A percentile compares a stretch with the other conserved stretches of the same genome.
These are phyloP conservation scores for Candida sanyaensis DNA, from an alignment of 1,139 yeast genomes.

Conservation along the genomic window DNA sequence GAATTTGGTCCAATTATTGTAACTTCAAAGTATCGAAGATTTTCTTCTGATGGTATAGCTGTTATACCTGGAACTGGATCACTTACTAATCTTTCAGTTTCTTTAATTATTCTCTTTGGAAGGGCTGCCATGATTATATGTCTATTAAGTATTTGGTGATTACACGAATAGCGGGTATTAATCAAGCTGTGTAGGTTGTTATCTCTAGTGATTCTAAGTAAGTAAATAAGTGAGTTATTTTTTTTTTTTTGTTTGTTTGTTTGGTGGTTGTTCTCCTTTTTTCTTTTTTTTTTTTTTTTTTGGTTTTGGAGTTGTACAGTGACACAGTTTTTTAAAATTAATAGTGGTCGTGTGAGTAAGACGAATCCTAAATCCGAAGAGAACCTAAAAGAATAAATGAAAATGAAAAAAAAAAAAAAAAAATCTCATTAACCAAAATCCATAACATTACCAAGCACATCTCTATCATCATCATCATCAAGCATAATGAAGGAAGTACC, in stretches of 20 bases:
- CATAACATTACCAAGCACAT: conserved; percentile 16
- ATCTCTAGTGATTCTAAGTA: background rate
- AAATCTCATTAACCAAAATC: background rate
- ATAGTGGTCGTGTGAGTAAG: conserved; percentile 1
- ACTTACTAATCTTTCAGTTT: conserved; percentile 85
- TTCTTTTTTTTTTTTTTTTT: conserved; percentile 1
- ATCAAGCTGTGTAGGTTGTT: background rate
- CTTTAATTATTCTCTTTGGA: conserved; percentile 91
- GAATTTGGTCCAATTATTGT: conserved; percentile 88
- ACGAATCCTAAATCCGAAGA: background rate
- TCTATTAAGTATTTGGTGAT: background rate
- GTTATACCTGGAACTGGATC: conserved; percentile 97
- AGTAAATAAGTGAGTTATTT: background rate
- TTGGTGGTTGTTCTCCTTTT: conserved; percentile 1
- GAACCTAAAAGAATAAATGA: background rate
- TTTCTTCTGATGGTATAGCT: conserved; percentile 92
- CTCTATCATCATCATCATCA: background rate
- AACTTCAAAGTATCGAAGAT: conserved; percentile 82
- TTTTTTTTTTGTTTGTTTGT: background rate
- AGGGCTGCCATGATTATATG: conserved; percentile 52
- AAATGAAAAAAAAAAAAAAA: background rate
- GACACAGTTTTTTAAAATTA: background rate
- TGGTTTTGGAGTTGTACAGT: background rate
- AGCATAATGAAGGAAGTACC: conserved; percentile 28
- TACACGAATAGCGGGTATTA: no score